Conservation (phyloP, 495 filamentous ascomycete species). For the Articulospora tetracladia region DNA sequence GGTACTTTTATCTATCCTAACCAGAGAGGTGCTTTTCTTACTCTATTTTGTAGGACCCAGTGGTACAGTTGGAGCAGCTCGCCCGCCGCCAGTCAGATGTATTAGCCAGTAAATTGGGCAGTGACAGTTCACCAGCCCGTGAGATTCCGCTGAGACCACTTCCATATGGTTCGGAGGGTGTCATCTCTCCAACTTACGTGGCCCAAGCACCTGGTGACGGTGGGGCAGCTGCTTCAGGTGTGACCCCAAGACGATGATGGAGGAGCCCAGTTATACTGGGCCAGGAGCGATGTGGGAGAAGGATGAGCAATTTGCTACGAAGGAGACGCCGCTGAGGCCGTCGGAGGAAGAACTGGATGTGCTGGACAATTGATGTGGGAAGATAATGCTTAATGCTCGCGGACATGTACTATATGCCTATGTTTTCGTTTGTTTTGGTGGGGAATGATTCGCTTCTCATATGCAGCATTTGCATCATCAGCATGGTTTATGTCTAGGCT, state of each 20-base stretch:
- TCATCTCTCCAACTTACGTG: conserved; percentile 42
- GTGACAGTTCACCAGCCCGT: conserved; percentile 14
- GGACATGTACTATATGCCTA: neutral
- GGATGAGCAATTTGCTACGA: conserved; percentile 33
- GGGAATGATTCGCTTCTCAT: neutral
- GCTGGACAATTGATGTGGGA: conserved; percentile 30
- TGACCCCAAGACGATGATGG: conserved; percentile 19
- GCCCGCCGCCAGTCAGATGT: conserved; percentile 57
- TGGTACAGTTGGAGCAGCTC: conserved; percentile 64
- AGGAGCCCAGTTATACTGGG: conserved; percentile 40
- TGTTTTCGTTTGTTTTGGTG: neutral
- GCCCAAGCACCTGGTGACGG: conserved; percentile 29
- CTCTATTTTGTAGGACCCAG: conserved; percentile 60
- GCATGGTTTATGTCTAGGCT: neutral
- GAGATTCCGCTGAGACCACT: conserved; percentile 39
- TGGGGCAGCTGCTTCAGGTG: conserved; percentile 19
- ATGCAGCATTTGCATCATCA: neutral
- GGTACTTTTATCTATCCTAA: conserved; percentile 62
- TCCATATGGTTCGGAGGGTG: conserved; percentile 44
- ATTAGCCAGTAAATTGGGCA: conserved; percentile 41
- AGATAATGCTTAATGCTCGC: neutral
- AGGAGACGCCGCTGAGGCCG: conserved; percentile 33
- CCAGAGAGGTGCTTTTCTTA: conserved; percentile 29
- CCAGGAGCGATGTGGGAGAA: conserved; percentile 43
- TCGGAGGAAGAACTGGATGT: conserved; percentile 40